These are phyloP conservation scores for Hypomontagnella monticulosa DNA, from an alignment of 495 filamentous ascomycete species.

Conservation along the genomic window DNA sequence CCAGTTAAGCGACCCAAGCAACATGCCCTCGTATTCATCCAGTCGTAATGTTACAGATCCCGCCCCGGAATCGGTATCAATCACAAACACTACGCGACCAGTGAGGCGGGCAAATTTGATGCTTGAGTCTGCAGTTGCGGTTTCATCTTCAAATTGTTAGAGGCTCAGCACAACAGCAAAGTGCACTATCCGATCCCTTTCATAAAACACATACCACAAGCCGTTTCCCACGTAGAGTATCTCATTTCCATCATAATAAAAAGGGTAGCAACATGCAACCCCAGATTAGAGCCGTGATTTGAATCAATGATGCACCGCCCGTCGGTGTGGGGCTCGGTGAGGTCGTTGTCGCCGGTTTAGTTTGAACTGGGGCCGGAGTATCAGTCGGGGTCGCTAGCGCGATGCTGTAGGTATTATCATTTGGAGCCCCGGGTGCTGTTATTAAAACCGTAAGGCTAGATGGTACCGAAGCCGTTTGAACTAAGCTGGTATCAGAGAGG, in stretches of 20 bases:
- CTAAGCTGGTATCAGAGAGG: slow-evolving; percentile 21
- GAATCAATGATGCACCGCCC: slow-evolving; percentile 13
- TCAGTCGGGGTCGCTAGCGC: slow-evolving; percentile 20
- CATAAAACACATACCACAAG: not conserved
- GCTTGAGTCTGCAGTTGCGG: too few relatives aligned
- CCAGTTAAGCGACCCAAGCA: too few relatives aligned
- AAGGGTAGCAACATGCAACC: slow-evolving; percentile 15
- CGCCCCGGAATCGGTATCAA: not conserved
- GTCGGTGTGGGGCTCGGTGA: slow-evolving; percentile 12
- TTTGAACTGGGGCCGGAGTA: not conserved
- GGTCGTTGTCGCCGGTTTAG: not conserved
- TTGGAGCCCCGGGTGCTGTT: slow-evolving; percentile 30
- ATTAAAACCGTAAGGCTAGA: slow-evolving; percentile 31
- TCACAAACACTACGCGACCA: too few relatives aligned
- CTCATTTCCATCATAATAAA: slow-evolving; percentile 14
- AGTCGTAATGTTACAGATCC: not conserved
- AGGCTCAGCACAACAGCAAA: too few relatives aligned
- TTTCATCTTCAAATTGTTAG: too few relatives aligned
- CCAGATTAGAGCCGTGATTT: slow-evolving; percentile 13
- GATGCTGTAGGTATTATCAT: slow-evolving; percentile 22
- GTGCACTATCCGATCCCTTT: too few relatives aligned
- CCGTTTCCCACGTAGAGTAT: too few relatives aligned
- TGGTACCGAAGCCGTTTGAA: slow-evolving; percentile 22
- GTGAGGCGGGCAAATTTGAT: too few relatives aligned
- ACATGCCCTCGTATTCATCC: too few relatives aligned